Evolutionary conservation across 2,329 filamentous ascomycete genomes (phyloP).

Genomic region (Diaporthe batatas): DNA sequence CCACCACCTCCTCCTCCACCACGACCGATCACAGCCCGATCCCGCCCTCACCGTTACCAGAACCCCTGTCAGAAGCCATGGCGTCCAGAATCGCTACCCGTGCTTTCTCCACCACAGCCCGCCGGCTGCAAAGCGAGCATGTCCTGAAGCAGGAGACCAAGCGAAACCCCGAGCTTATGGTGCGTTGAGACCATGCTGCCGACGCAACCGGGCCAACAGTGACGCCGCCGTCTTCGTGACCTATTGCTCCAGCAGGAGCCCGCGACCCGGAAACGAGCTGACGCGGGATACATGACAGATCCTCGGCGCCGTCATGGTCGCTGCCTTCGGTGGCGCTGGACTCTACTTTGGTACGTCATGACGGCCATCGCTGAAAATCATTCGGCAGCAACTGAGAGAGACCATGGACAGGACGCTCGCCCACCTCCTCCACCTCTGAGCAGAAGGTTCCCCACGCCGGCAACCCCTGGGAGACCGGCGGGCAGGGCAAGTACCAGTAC

Average conservation of each 20-base stretch:
- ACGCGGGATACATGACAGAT: slow-evolving; percentile 68
- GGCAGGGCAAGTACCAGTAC: slow-evolving; percentile 78
- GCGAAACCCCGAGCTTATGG: slow-evolving; percentile 64
- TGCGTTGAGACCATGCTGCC: slow-evolving; percentile 53
- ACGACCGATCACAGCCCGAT: slow-evolving; percentile 18
- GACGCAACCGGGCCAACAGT: not conserved
- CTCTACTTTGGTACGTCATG: slow-evolving; percentile 82
- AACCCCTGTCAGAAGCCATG: slow-evolving; percentile 57
- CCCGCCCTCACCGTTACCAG: slow-evolving; percentile 32
- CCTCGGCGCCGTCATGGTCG: slow-evolving; percentile 90
- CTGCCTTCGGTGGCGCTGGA: slow-evolving; percentile 87
- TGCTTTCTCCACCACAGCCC: slow-evolving; percentile 67
- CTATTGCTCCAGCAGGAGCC: not conserved
- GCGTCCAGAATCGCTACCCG: slow-evolving; percentile 69
- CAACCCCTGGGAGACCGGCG: slow-evolving; percentile 91
- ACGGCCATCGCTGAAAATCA: slow-evolving; percentile 4
- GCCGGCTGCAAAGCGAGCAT: slow-evolving; percentile 62
- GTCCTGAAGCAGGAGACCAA: slow-evolving; percentile 70
- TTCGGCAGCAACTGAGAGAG: slow-evolving; percentile 27
- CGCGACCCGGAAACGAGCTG: slow-evolving; percentile 38
- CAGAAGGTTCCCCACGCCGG: slow-evolving; percentile 77
- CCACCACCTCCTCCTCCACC: slow-evolving; percentile 36
- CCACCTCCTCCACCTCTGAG: slow-evolving; percentile 88
- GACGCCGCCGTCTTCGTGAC: not conserved
- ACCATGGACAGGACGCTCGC: slow-evolving; percentile 75